Percentiles rank a stretch among this genome's conserved stretches.
Conservation (phyloP, 2,329 filamentous ascomycete species). For the Ascochyta lentis region DNA sequence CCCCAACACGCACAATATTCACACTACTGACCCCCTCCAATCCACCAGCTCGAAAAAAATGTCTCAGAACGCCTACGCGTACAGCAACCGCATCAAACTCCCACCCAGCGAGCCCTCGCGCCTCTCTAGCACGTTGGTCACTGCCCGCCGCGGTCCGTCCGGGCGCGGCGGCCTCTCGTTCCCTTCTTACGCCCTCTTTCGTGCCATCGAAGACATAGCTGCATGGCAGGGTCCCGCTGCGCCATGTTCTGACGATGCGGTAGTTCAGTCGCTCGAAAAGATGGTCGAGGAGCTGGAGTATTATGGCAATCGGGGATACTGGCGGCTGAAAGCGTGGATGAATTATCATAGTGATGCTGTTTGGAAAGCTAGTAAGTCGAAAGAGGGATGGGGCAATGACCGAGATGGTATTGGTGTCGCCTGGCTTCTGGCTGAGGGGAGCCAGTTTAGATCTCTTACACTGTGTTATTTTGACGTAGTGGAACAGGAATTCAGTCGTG, state of each 20-base stretch:
- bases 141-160: too few species aligned
- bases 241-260: too few species aligned
- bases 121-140: too few species aligned
- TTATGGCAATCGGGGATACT: background rate
- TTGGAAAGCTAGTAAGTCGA: background rate
- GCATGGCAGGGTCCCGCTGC: too few species aligned
- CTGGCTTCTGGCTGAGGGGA: background rate
- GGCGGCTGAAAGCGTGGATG: background rate
- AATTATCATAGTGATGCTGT: background rate
- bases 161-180: background rate
- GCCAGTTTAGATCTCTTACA: background rate
- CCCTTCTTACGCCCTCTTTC: background rate
- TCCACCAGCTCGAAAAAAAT: too few species aligned
- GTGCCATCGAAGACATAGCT: background rate
- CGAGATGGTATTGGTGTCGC: background rate
- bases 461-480: conserved; percentile 1
- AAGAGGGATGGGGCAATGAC: too few species aligned
- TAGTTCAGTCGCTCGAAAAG: background rate
- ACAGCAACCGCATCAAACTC: too few species aligned
- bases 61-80: too few species aligned
- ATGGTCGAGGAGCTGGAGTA: background rate
- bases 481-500: too few species aligned
- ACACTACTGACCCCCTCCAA: too few species aligned
- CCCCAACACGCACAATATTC: too few species aligned
- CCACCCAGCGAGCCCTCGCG: too few species aligned